These are phyloP conservation scores for Saturnispora sekii DNA, from an alignment of 805 yeast genomes.

Conservation along the genomic window DNA sequence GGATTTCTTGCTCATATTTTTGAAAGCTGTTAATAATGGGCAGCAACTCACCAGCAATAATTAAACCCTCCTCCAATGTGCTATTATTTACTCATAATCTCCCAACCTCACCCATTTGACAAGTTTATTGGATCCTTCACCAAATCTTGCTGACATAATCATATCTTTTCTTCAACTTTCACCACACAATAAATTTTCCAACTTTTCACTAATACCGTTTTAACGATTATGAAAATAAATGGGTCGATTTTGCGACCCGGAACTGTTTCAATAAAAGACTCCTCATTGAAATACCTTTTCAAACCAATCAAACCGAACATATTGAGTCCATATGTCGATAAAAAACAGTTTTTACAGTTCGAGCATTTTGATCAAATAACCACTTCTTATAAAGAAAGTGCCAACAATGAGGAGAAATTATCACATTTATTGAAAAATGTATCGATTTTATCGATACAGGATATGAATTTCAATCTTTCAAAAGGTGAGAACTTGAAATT, in stretches of 20 bases:
- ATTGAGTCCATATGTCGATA: not conserved
- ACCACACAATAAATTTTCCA: too few species aligned
- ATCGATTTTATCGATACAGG: not conserved
- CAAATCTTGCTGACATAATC: too few species aligned
- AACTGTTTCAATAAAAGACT: not conserved
- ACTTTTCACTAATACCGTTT: too few species aligned
- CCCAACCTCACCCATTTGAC: too few species aligned
- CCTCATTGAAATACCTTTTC: not conserved
- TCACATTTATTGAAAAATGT: not conserved
- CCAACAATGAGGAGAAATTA: not conserved
- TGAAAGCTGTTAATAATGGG: too few species aligned
- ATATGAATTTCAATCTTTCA: conserved; percentile 1
- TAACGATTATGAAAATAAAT: not conserved
- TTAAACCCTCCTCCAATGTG: too few species aligned
- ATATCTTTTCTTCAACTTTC: too few species aligned
- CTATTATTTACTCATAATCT: too few species aligned
- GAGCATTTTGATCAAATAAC: not conserved
- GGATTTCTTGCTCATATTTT: too few species aligned
- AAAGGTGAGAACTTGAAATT: conserved; percentile 4
- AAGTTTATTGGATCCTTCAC: too few species aligned
- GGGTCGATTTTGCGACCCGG: not conserved
- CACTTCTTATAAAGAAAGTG: not conserved
- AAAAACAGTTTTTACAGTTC: not conserved
- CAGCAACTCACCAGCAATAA: too few species aligned
- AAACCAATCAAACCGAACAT: not conserved